These are phyloP conservation scores for Alternaria infectoria DNA, from an alignment of 2,329 filamentous ascomycete genomes.

Conservation along the genomic window DNA sequence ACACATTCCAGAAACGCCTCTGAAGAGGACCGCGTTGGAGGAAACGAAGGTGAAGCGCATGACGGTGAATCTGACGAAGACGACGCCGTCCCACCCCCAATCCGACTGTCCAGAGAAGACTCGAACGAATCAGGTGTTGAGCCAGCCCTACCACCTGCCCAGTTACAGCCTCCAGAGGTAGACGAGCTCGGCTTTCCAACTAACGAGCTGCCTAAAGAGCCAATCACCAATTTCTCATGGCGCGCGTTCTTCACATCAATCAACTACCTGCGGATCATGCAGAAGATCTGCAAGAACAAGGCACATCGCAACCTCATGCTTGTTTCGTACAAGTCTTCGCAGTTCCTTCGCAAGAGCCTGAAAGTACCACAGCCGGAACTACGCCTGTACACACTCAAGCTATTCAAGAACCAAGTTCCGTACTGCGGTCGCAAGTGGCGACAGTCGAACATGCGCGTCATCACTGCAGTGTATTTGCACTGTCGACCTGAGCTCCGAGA, in stretches of 20 bases:
- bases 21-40: slow-evolving; percentile 29
- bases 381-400: slow-evolving; percentile 91
- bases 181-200: slow-evolving; percentile 88
- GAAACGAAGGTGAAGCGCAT: slow-evolving; percentile 23
- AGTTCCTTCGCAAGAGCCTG: slow-evolving; percentile 88
- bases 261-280: slow-evolving; percentile 94
- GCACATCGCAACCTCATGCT: slow-evolving; percentile 92
- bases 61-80: slow-evolving; percentile 52
- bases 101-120: slow-evolving; percentile 60
- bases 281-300: slow-evolving; percentile 96
- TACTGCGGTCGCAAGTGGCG: slow-evolving; percentile 99
- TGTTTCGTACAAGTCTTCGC: slow-evolving; percentile 93
- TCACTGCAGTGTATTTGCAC: slow-evolving; percentile 94
- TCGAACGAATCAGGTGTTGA: slow-evolving; percentile 35
- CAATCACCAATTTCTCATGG: slow-evolving; percentile 88
- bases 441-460: slow-evolving; percentile 97
- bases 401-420: slow-evolving; percentile 98
- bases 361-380: slow-evolving; percentile 88
- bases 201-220: slow-evolving; percentile 70
- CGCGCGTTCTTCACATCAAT: slow-evolving; percentile 95
- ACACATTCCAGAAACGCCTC: slow-evolving; percentile 67
- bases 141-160: slow-evolving; percentile 33
- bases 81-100: slow-evolving; percentile 85
- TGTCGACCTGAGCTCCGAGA: slow-evolving; percentile 91
- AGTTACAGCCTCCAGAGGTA: slow-evolving; percentile 60